Base-by-base conservation (phyloP, 139 green algal genomes). In the Chlorella sp. region DNA sequence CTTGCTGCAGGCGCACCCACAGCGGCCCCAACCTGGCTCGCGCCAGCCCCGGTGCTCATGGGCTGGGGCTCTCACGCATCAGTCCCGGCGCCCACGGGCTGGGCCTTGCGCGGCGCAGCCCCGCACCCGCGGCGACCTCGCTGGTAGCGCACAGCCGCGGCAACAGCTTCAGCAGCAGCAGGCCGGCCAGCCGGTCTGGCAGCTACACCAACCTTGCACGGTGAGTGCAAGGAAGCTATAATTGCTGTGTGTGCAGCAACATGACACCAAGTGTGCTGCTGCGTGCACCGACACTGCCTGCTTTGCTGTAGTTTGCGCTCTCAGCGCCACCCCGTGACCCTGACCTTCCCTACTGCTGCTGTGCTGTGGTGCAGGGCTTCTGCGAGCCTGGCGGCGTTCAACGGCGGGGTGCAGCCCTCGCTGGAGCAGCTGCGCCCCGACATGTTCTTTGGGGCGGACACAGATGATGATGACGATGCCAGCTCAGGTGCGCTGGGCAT, bases 381-480 rank as follows among this genome's bases (percentile, higher is more conserved):
- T 68, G 84, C 68, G 39, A 81, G 48, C 84, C 84, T 88, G 68
- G 84, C 84, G 16, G 68, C 32, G 22, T 32, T 88, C 28, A 88
- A 81, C 39, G 84, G 84, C 68, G 84, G 68, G 28, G 84, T 88
- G 84, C 61, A 87, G 64, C 84, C 84, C 21, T 80, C 84, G 4
- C 85, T 89, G 42, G 85, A 89, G 71, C 71, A 89, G 85, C 71
- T 83, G 85, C 85, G 85, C 36, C 69, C 85, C 30, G 85, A 89
- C 71, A 82, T 89, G 85, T 89, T 89, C 22, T 89, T 89, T 28
- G 85, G 85, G 12, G 66, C 84, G 21, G 85, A 89, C 71, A 48
- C 66, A 32, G 85, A 75, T 34, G 85, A 89, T 22, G 85, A 83
- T 7, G 83, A 87, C 32, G 83, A 88, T 69, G 34, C 83, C 37